Percentiles rank a stretch among this genome's conserved stretches.
Evolutionary conservation across 2,329 filamentous ascomycete genomes (phyloP).

Genomic region (Botrytis pseudocinerea): DNA sequence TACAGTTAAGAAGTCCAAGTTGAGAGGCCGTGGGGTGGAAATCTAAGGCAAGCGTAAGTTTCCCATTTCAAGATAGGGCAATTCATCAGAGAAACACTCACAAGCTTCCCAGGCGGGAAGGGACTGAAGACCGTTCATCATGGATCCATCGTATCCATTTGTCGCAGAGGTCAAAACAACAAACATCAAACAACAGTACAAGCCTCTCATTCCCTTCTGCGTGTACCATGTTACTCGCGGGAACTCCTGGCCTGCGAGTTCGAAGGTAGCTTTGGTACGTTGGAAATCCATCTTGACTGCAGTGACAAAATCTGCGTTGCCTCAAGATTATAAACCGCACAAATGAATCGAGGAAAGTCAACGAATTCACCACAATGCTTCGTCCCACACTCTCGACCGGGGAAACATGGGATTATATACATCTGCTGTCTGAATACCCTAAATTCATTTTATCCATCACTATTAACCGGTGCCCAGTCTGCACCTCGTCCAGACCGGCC

Average conservation of each 20-base stretch:
- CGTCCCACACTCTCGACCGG: not conserved
- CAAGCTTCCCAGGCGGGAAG: constrained; percentile 49
- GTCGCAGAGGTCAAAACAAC: constrained; percentile 49
- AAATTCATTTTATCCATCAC: not conserved
- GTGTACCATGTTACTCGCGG: constrained; percentile 50
- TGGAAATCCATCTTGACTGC: constrained; percentile 25
- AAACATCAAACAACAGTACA: constrained; percentile 51
- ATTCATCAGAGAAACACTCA: constrained; percentile 45
- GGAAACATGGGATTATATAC: constrained; percentile 4
- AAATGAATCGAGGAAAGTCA: not conserved
- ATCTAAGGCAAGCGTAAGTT: constrained; percentile 46
- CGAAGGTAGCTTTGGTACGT: constrained; percentile 35
- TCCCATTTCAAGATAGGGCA: constrained; percentile 39
- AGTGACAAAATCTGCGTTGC: not conserved
- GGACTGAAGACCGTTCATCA: constrained; percentile 51
- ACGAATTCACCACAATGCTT: not conserved
- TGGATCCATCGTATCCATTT: constrained; percentile 46
- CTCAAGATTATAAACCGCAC: not conserved
- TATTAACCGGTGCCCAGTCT: constrained; percentile 15
- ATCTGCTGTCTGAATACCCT: not conserved
- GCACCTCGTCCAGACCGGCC: constrained; percentile 1
- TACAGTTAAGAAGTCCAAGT: constrained; percentile 48
- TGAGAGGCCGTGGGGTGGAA: constrained; percentile 41
- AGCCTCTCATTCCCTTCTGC: constrained; percentile 56
- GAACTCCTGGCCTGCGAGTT: constrained; percentile 39